phyloP scores from a whole-genome alignment of 2,329 filamentous ascomycete genomes.

The Monosporascus sp. region DNA sequence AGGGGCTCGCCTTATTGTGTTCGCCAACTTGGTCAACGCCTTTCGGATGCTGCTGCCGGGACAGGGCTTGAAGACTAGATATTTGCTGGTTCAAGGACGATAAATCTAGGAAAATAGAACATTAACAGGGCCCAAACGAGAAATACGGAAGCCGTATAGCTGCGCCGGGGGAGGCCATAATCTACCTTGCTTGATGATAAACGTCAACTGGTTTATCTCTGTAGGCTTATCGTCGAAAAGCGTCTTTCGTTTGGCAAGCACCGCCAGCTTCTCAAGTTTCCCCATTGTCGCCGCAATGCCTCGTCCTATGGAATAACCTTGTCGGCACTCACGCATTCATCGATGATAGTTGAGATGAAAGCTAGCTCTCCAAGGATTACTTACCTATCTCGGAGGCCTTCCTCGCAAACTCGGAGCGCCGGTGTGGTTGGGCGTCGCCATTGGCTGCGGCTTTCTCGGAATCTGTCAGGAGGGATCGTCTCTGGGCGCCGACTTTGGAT shows the following conservation, averaged over 20 bases:
- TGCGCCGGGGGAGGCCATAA: neutral
- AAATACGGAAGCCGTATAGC: neutral
- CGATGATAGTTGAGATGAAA: neutral
- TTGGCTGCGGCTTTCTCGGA: slow-evolving; percentile 62
- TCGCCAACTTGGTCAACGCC: slow-evolving; percentile 74
- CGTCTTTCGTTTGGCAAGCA: slow-evolving; percentile 92
- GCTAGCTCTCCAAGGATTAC: neutral
- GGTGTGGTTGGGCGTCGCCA: slow-evolving; percentile 44
- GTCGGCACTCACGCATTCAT: neutral
- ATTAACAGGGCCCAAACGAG: neutral
- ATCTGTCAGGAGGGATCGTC: slow-evolving; percentile 72
- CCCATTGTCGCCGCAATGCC: slow-evolving; percentile 90
- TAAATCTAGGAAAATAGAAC: slow-evolving; percentile 51
- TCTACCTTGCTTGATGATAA: slow-evolving; percentile 80
- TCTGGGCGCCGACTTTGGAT: slow-evolving; percentile 71
- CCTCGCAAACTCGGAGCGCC: slow-evolving; percentile 85
- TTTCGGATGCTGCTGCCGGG: slow-evolving; percentile 69
- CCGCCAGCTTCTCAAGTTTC: slow-evolving; percentile 88
- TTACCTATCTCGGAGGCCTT: slow-evolving; percentile 72
- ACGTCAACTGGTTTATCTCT: slow-evolving; percentile 95
- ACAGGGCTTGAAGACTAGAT: slow-evolving; percentile 70
- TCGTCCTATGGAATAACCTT: slow-evolving; percentile 45
- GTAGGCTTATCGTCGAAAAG: slow-evolving; percentile 95
- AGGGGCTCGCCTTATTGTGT: slow-evolving; percentile 60
- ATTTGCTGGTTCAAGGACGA: slow-evolving; percentile 82